A percentile compares a stretch with the other conserved stretches of the same genome.
Evolutionary conservation across 768 basidiomycete species (phyloP).

Genomic region (Lactarius akahatsu): DNA sequence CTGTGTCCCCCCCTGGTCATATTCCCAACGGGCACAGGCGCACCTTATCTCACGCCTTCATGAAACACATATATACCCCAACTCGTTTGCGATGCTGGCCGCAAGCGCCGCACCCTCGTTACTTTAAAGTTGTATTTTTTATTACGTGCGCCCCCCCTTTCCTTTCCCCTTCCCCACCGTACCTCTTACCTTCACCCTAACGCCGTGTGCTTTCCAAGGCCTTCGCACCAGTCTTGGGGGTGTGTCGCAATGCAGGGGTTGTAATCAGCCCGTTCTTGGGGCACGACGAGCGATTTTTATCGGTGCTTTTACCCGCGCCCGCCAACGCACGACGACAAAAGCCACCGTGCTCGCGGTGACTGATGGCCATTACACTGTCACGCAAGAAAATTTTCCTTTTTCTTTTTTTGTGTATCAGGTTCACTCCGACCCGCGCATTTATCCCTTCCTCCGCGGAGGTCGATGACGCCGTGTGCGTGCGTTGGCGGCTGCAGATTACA

Average conservation of each 20-base stretch:
- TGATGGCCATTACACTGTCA: neutral
- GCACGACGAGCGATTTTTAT: neutral
- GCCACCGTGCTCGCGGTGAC: neutral
- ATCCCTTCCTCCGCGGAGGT: conserved; percentile 1
- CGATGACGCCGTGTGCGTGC: too few species aligned
- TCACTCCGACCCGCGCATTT: neutral
- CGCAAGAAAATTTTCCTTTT: neutral
- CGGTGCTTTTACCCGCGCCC: neutral
- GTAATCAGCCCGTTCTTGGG: neutral
- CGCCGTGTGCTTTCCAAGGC: neutral
- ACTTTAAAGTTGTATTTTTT: conserved; percentile 23
- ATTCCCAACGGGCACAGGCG: conserved; percentile 7
- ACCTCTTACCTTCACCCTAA: neutral
- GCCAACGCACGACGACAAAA: neutral
- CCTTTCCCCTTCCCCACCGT: neutral
- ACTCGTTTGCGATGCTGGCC: conserved; percentile 24
- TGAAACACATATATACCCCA: conserved; percentile 26
- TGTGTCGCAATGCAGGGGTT: neutral
- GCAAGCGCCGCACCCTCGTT: conserved; percentile 25
- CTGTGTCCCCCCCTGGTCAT: neutral
- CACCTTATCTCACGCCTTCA: conserved; percentile 12
- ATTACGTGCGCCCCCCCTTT: conserved; percentile 16
- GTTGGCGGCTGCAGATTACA: neutral
- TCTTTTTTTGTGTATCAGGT: neutral
- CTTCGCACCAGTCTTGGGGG: neutral